Conservation (phyloP, 1,284 basidiomycete species). For the Nidula niveotomentosa region DNA sequence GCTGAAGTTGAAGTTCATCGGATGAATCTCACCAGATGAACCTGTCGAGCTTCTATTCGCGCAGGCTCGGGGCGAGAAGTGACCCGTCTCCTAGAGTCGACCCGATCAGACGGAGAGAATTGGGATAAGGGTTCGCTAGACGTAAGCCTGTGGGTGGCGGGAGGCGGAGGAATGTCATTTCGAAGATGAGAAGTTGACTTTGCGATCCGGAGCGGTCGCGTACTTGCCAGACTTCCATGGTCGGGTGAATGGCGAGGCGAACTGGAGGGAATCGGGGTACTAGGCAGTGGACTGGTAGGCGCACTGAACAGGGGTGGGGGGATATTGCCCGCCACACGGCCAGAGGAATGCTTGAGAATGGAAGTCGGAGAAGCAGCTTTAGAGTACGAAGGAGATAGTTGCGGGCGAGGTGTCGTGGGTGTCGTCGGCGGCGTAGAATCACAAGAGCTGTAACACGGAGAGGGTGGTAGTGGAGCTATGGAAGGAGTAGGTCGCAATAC, state of each 20-base stretch:
- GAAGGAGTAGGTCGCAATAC: constrained; percentile 27
- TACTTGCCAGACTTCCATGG: neutral
- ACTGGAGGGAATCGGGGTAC: constrained; percentile 18
- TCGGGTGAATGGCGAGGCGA: constrained; percentile 7
- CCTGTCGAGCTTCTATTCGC: neutral
- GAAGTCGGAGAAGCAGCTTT: constrained; percentile 18
- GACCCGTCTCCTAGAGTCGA: constrained; percentile 8
- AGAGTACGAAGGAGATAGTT: constrained; percentile 18
- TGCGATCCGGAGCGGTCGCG: constrained; percentile 21
- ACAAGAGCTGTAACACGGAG: constrained; percentile 29
- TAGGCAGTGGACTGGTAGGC: constrained; percentile 26
- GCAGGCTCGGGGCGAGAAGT: neutral
- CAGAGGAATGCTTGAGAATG: constrained; percentile 24
- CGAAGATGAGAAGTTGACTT: constrained; percentile 25
- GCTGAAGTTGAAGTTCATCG: constrained; percentile 3
- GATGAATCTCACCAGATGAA: constrained; percentile 3
- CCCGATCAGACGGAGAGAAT: constrained; percentile 12
- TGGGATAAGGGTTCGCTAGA: constrained; percentile 32
- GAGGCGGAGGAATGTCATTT: constrained; percentile 10
- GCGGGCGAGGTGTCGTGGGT: constrained; percentile 31
- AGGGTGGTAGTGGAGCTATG: constrained; percentile 25
- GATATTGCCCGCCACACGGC: constrained; percentile 12
- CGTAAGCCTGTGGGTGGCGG: constrained; percentile 33
- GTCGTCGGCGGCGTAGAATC: constrained; percentile 42
- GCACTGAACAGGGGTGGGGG: constrained; percentile 24